phyloP scores from a whole-genome alignment of 1,139 yeast genomes.

The Hyphopichia buzzinii region DNA sequence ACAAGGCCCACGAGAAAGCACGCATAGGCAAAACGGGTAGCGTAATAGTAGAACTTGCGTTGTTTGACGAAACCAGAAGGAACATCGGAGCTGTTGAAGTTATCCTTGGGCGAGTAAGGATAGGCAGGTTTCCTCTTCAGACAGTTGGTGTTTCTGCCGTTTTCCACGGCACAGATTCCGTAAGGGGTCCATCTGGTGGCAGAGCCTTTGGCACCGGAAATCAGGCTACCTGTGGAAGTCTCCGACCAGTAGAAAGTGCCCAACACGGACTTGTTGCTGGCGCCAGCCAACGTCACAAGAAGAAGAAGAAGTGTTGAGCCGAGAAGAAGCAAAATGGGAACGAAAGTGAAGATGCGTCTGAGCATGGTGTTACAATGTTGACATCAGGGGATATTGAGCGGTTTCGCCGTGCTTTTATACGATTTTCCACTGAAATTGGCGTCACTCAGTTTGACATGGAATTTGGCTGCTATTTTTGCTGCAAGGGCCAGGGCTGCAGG shows the following conservation, averaged over 20 bases:
- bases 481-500: no score
- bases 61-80: slow-evolving; percentile 47
- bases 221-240: slow-evolving; percentile 56
- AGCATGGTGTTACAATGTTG: slow-evolving; percentile 7
- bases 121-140: slow-evolving; percentile 50
- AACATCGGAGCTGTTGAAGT: slow-evolving; percentile 44
- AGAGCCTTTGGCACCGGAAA: slow-evolving; percentile 44
- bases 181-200: slow-evolving; percentile 73
- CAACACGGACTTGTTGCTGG: slow-evolving; percentile 44
- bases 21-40: slow-evolving; percentile 68
- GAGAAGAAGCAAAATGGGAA: slow-evolving; percentile 29
- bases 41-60: slow-evolving; percentile 55
- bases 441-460: background rate
- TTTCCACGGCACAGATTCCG: slow-evolving; percentile 51
- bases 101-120: slow-evolving; percentile 64
- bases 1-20: slow-evolving; percentile 60
- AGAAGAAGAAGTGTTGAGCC: slow-evolving; percentile 56
- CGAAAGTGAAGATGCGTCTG: slow-evolving; percentile 15
- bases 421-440: background rate
- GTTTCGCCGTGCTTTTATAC: no score
- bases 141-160: slow-evolving; percentile 45
- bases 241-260: slow-evolving; percentile 66
- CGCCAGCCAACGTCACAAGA: slow-evolving; percentile 65
- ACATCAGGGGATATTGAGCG: background rate
- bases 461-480: no score